Evolutionary conservation across 2,329 filamentous ascomycete genomes (phyloP), one percentile per base, ranked within the genome.

Genomic region (Chaetomium sp.): DNA sequence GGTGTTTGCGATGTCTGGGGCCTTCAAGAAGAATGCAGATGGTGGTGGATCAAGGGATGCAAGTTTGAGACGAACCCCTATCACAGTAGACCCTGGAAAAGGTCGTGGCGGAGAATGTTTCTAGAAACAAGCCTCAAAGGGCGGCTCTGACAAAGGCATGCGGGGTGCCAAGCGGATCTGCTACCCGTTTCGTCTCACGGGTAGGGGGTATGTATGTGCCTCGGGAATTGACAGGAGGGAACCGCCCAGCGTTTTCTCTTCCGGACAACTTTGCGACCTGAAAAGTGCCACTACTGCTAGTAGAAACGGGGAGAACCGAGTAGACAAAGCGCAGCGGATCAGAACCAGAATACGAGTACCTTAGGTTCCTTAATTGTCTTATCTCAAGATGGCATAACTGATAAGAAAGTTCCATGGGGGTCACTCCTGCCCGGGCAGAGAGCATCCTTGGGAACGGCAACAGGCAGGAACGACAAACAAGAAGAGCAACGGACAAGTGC

Each of bases 321-420:
- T 5, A 42, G 16, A 42, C 35, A 13, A 42, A 42, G 35, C 35
- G 35, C 35, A 6, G 35, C 13, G 13, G 13, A 19, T 13, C 35
- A 42, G 35, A 13, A 19, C 35, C 16, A 42, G 16, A 4, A 42
- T 42, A 42, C 35, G 35, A 42, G 16, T 42, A 4, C 16, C 13
- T 13, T 5, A 42, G 13, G 35, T 42, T 42, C 8, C 23, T 4
- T 55, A 13, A n/a, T 33, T n/a, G n/a, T 9, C 27, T n/a, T 35
- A 4, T 4, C 19, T 55, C 16, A 9, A 33, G 35, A 29, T 19
- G 35, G 27, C 38, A 42, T 13, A 31, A 16, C 29, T 33, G 54
- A 63, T 63, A 57, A 57, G 54, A 12, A 63, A 58, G 33, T 53
- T 57, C n/a, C n/a, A n/a, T n/a, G 47, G 45, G 60, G 60, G 60